phyloP scores from a whole-genome alignment of 306 rosid genomes.

The Mimosa bimucronata region DNA sequence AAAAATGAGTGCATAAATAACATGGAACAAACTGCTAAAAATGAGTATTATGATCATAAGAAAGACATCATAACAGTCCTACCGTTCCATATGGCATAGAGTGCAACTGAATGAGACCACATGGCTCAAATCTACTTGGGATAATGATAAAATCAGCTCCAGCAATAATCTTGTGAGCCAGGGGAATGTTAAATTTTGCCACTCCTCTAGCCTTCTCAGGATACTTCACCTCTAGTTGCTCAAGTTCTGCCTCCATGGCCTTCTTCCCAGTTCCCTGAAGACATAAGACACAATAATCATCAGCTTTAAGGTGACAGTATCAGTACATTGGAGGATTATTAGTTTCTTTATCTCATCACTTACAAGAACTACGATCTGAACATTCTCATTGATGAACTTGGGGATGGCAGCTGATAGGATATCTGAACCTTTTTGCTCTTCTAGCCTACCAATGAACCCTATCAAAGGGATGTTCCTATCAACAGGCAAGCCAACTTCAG shows the following conservation, averaged over 20 bases:
- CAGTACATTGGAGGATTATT: neutral
- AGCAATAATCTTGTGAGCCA: constrained; percentile 80
- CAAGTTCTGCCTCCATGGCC: constrained; percentile 70
- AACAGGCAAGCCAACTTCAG: constrained; percentile 89
- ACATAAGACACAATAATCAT: constrained; percentile 20
- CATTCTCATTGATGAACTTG: constrained; percentile 55
- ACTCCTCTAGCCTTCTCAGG: constrained; percentile 68
- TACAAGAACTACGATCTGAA: constrained; percentile 85
- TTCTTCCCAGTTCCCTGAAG: constrained; percentile 80
- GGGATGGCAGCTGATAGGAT: constrained; percentile 82
- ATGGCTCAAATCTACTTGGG: constrained; percentile 90
- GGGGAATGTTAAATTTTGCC: constrained; percentile 64
- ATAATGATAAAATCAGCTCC: constrained; percentile 70
- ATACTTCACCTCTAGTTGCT: constrained; percentile 53
- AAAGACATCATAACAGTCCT: constrained; percentile 14
- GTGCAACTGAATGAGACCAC: constrained; percentile 86
- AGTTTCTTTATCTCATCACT: constrained; percentile 28
- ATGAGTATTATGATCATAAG: constrained; percentile 8
- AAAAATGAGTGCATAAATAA: constrained; percentile 11
- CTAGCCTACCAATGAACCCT: constrained; percentile 92
- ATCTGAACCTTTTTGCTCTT: constrained; percentile 99
- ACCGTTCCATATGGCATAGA: constrained; percentile 89
- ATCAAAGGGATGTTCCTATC: constrained; percentile 75
- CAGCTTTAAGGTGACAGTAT: constrained; percentile 10
- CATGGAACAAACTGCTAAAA: constrained; percentile 1